Evolutionary conservation across 192 early-diverging fungal genomes (phyloP).

Genomic region (Coemansia asiatica): DNA sequence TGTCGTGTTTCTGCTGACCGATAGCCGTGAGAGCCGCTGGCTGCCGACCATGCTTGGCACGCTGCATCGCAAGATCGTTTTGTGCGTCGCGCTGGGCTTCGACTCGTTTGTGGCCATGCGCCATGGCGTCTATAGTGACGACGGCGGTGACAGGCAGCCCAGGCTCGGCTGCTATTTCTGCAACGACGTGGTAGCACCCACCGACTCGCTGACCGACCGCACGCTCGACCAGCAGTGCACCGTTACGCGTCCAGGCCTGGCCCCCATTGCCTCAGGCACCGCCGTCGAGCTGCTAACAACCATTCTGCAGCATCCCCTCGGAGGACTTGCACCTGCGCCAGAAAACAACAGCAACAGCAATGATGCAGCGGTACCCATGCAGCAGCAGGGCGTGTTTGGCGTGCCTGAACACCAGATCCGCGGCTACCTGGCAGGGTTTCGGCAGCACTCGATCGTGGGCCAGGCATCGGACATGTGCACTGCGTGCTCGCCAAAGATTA

Average conservation of each 20-base stretch:
- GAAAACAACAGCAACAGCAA: background rate
- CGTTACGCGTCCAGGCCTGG: constrained; percentile 93
- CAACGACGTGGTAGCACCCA: constrained; percentile 96
- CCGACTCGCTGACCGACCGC: constrained; percentile 88
- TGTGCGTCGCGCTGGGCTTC: constrained; percentile 94
- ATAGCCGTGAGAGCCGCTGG: constrained; percentile 95
- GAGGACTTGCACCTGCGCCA: constrained; percentile 22
- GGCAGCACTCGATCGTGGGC: constrained; percentile 78
- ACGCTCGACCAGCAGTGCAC: constrained; percentile 99
- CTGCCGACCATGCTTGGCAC: constrained; percentile 86
- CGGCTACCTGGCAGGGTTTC: constrained; percentile 85
- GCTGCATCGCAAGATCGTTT: constrained; percentile 71
- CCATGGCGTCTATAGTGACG: constrained; percentile 67
- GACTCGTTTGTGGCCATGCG: constrained; percentile 96
- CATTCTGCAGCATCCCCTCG: constrained; percentile 71
- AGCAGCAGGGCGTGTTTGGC: constrained; percentile 63
- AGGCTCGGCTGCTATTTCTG: constrained; percentile 96
- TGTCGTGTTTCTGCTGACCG: constrained; percentile 87
- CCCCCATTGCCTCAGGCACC: constrained; percentile 79
- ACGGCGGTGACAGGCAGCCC: constrained; percentile 6
- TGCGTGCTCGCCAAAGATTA: constrained; percentile 73
- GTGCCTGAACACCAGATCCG: constrained; percentile 91
- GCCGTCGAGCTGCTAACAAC: constrained; percentile 93
- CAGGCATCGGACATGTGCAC: constrained; percentile 87
- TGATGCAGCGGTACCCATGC: constrained; percentile 23